phyloP scores from a whole-genome alignment of 805 yeast species.

The Wickerhamiella cacticola region DNA sequence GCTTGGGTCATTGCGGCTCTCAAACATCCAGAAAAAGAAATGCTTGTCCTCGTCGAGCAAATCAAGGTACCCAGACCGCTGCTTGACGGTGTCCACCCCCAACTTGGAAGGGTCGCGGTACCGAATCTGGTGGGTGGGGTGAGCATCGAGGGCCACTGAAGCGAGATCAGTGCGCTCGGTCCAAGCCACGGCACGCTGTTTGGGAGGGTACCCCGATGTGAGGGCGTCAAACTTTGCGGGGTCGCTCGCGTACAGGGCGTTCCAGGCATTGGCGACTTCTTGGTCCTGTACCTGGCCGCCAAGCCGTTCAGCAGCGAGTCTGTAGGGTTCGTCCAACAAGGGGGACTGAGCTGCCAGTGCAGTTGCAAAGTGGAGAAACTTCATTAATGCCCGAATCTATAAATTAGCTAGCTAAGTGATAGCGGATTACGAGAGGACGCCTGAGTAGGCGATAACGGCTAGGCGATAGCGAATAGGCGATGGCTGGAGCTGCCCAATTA shows the following conservation, averaged over 20 bases:
- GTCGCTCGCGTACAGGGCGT: constrained; percentile 1
- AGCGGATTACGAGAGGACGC: too few species aligned
- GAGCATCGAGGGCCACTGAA: not conserved
- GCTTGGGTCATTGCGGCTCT: constrained; percentile 68
- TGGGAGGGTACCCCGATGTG: not conserved
- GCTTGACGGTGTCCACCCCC: constrained; percentile 72
- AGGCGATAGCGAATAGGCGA: too few species aligned
- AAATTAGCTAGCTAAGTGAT: too few species aligned
- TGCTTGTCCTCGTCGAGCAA: constrained; percentile 78
- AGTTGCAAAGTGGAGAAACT: not conserved
- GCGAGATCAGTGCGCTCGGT: not conserved
- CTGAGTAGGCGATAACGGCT: too few species aligned
- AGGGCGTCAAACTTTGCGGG: not conserved
- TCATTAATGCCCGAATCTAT: too few species aligned
- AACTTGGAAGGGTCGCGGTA: constrained; percentile 51
- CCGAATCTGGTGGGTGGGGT: constrained; percentile 42
- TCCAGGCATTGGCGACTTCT: constrained; percentile 5
- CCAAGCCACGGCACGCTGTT: not conserved
- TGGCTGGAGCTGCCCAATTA: too few species aligned
- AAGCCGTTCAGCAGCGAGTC: not conserved
- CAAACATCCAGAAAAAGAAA: constrained; percentile 87
- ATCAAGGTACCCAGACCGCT: constrained; percentile 66
- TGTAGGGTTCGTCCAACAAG: not conserved
- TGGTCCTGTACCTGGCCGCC: not conserved
- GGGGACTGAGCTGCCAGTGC: constrained; percentile 8